These are phyloP conservation scores for Cocos nucifera DNA, from an alignment of 176 grass and related monocot species.

Conservation along the genomic window DNA sequence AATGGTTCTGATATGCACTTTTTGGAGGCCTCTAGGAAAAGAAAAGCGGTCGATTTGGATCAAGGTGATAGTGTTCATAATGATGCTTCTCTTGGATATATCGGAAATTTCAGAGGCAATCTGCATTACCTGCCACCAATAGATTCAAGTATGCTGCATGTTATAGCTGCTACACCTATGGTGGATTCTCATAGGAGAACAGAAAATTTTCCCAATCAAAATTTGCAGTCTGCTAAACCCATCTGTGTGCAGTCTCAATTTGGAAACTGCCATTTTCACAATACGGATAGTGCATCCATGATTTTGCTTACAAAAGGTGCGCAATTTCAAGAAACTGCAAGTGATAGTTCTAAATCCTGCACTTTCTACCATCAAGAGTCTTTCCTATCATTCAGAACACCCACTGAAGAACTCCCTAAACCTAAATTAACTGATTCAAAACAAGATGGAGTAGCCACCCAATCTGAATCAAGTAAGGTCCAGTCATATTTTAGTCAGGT, in stretches of 20 bases:
- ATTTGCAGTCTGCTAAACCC: not conserved
- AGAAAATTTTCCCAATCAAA: not conserved
- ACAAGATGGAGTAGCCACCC: not conserved
- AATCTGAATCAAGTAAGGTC: not conserved
- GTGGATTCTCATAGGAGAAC: not conserved
- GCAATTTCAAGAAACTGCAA: not conserved
- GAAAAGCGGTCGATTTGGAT: constrained; percentile 2
- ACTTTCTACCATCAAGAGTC: not conserved
- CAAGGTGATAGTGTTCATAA: not conserved
- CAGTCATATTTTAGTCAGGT: not conserved
- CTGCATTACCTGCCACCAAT: not conserved
- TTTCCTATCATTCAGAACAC: not conserved
- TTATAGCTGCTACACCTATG: not conserved
- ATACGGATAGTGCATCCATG: not conserved
- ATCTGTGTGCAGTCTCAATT: not conserved
- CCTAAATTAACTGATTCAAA: not conserved
- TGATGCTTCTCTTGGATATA: not conserved
- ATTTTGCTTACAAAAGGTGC: not conserved
- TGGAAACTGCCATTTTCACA: not conserved
- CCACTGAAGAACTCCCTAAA: not conserved
- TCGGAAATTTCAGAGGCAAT: not conserved
- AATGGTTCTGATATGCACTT: not conserved
- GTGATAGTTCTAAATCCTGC: not conserved
- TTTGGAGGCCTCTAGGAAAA: constrained; percentile 5
- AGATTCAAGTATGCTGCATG: not conserved